Conservation (phyloP, 2,329 filamentous ascomycete genomes). For the Onygenales sp. region DNA sequence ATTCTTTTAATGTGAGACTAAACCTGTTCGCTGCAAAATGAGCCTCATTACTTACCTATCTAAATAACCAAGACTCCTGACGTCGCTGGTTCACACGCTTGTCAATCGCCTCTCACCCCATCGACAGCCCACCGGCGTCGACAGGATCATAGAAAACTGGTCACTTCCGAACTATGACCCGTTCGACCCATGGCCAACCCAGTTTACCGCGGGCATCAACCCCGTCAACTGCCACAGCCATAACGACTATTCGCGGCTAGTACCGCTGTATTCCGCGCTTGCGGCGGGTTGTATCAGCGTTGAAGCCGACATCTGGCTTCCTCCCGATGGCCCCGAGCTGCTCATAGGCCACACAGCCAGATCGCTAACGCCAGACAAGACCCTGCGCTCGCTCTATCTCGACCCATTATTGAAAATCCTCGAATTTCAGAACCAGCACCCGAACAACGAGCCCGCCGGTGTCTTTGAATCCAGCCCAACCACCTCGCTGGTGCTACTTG, state of each 20-base stretch:
- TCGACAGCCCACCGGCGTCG: too few relatives aligned
- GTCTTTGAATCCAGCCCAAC: constrained; percentile 46
- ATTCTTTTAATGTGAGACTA: too few relatives aligned
- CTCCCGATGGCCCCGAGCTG: constrained; percentile 24
- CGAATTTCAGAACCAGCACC: constrained; percentile 11
- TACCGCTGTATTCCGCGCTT: constrained; percentile 32
- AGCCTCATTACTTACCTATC: too few relatives aligned
- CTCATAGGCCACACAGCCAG: constrained; percentile 33
- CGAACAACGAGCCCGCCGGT: constrained; percentile 30
- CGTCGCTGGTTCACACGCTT: too few relatives aligned
- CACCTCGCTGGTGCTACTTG: constrained; percentile 52
- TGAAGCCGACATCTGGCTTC: constrained; percentile 39
- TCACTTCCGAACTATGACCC: too few relatives aligned
- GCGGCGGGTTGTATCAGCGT: constrained; percentile 33
- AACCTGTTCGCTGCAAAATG: too few relatives aligned
- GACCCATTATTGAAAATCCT: constrained; percentile 27
- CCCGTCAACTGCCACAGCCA: constrained; percentile 27
- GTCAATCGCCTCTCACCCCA: too few relatives aligned
- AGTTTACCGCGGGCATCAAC: constrained; percentile 2
- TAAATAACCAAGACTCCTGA: too few relatives aligned
- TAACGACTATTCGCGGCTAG: constrained; percentile 34
- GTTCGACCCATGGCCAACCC: too few relatives aligned
- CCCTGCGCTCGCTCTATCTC: constrained; percentile 31
- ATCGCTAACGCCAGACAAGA: constrained; percentile 27
- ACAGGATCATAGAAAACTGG: too few relatives aligned